Evolutionary conservation across 768 basidiomycete species (phyloP).

Genomic region (Paxillus involutus): DNA sequence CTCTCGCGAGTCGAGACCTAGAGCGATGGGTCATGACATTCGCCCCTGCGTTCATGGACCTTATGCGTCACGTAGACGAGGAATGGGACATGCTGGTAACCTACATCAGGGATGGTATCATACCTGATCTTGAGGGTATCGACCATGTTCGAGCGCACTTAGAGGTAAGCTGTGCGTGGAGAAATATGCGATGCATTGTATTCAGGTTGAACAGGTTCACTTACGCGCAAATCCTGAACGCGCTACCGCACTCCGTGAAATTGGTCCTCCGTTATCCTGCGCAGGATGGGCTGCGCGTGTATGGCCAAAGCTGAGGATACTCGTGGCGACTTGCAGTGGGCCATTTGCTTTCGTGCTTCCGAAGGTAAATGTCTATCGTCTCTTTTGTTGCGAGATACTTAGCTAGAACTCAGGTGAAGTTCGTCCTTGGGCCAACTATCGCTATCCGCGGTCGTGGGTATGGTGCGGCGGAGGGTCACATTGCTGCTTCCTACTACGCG

Average conservation of each 20-base stretch:
- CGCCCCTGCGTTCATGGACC: not conserved
- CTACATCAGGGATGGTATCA: not conserved
- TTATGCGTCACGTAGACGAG: slow-evolving; percentile 5
- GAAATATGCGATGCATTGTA: not conserved
- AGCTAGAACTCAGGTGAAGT: not conserved
- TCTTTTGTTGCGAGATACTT: not conserved
- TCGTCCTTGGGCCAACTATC: slow-evolving; percentile 6
- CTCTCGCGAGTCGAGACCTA: not conserved
- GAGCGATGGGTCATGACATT: not conserved
- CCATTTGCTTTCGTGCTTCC: not conserved
- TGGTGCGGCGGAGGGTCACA: slow-evolving; percentile 6
- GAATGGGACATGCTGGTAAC: slow-evolving; percentile 4
- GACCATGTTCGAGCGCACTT: slow-evolving; percentile 1
- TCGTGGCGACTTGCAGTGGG: slow-evolving; percentile 1
- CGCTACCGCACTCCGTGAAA: slow-evolving; percentile 4
- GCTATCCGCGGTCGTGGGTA: slow-evolving; percentile 4
- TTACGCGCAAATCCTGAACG: slow-evolving; percentile 3
- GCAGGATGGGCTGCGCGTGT: slow-evolving; percentile 1
- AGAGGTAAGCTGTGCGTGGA: slow-evolving; percentile 1
- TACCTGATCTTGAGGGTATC: not conserved
- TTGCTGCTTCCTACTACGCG: not conserved
- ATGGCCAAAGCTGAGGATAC: slow-evolving; percentile 1
- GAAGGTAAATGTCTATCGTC: not conserved
- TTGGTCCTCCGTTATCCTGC: not conserved
- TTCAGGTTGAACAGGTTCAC: not conserved